Base-by-base conservation (phyloP, 768 basidiomycete genomes). In the Russula virescens region DNA sequence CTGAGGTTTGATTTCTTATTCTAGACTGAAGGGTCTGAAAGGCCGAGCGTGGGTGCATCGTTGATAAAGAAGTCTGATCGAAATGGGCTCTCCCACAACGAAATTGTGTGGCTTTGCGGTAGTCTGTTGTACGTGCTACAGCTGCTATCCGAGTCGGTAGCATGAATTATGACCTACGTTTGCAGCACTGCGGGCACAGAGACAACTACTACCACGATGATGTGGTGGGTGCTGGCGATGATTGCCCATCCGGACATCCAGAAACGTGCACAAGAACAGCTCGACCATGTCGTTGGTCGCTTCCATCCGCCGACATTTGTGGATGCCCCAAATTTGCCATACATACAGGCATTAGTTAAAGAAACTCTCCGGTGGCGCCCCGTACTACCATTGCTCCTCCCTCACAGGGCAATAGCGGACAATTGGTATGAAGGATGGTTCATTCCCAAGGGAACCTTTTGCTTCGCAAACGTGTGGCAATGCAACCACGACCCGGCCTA, bases 381-480 rank as follows among this genome's bases (percentile, higher is more conserved):
- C 11, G 9, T 40, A 0, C 23, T 55, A 10, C 46, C 58, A 34
- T 10, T 60, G n/a, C 34, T 38, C 19, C 0, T 60, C 34, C 48
- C 54, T n/a, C 61, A 50, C 28, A 46, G n/a, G 53, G 31, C 60
- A 52, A 56, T 60, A 60, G 52, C 63, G 57, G 74, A 75, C 55
- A 69, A 71, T 48, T 65, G 49, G 50, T 75, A 73, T 50, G 64
- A 66, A 48, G 71, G 64, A 16, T 57, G 60, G 49, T 63, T 70
- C 58, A 75, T 78, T 11, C 76, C 76, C 0, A 72, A 69, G 40
- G 76, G 74, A 19, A 73, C 75, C 4, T 67, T 73, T 3, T 67
- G 75, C 31, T 40, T 74, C 42, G 64, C 67, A 5, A 75, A 74
- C 49, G n/a, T 64, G 25, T 64, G 68, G 63, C 52, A 46, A 10